Evolutionary conservation across 345 rosid genomes (phyloP), one percentile per base, ranked within the genome.

Genomic region (Gossypium thurberi): DNA sequence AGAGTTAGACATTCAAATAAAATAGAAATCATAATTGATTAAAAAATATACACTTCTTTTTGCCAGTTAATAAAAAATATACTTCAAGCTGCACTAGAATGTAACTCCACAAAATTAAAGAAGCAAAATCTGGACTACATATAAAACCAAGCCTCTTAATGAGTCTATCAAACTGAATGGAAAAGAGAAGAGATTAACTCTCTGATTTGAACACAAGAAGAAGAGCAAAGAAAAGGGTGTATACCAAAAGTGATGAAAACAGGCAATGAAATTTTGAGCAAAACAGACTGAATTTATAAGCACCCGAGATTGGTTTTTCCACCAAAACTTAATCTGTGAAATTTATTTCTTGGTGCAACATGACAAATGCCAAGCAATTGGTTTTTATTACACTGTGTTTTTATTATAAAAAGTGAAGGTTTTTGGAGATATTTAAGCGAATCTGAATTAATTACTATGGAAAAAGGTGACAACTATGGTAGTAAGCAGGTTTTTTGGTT

Each of bases 391-490:
- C 28, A 8, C 4, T 2, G 8, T 40, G 23, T 18, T 53, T 21
- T 8, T 4, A 63, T 56, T 21, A 21, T 13, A 65, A 65, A 65
- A 26, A 21, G 52, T 13, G 33, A 21, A 65, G 23, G 23, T 8
- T 67, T 67, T 67, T 47, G 56, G 57, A 67, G 57, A 67, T 67
- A 7, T 67, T 25, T 47, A 48, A 67, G 71, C 1, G n/a, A 67
- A 67, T 23, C 50, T 47, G 42, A 66, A 66, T 55, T 62, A 63
- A 63, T 42, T 67, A 23, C 57, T 3, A 67, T 23, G 12, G 40
- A 66, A 64, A 23, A 1, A 67, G 26, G 17, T 21, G 70, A 25
- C 57, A 47, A 67, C 42, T 25, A 67, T 67, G 71, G 56, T 15
- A 66, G 56, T 47, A 25, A 47, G 43, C 40, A 67, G 71, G 71